Evolutionary conservation across 495 filamentous ascomycete genomes (phyloP), one percentile per base, ranked within the genome.

Genomic region (Annulohypoxylon stygium): DNA sequence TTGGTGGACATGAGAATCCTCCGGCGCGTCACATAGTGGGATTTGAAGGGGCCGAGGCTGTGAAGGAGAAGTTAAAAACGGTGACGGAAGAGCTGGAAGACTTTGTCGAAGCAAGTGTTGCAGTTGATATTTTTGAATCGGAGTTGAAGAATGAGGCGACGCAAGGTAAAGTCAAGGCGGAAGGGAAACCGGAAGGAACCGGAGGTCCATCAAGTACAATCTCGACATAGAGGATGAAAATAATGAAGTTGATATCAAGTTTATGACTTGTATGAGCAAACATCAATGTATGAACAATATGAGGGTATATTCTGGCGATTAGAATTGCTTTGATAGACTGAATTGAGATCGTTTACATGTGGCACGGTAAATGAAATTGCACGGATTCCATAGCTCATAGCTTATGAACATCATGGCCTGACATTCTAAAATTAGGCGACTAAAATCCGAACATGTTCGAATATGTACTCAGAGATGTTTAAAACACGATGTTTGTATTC

Each of bases 11-110:
- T 80, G 95, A 97, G 79, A 97, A 98, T 81, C 96, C 96, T 5
- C 96, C 96, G 0, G 94, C 95, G 3, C 85, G 96, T 34, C 95
- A 98, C 78, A 97, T 98, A 69, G 94, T 98, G 0, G 95, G 96
- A 1, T 91, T 92, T 74, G 96, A 98, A 78, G 94, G 93, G 9
- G 91, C 95, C 36, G 88, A 91, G 4, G 91, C 90, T 33, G 94
- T 99, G 18, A 97, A 97, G 74, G 96, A 98, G 84, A 98, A 97
- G 82, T 82, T 99, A 61, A 97, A 97, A 85, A 98, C 94, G 20
- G 92, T 97, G 1, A 97, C 93, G 61, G 95, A 98, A 78, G 96
- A 98, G 81, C 76, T 98, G 43, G 96, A 98, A 79, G 96, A 98
- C 65, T 98, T 98, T 82, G 90, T 97, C 34, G 93, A 96, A 73